These are phyloP conservation scores for Wilcoxina mikolae DNA, from an alignment of 495 filamentous ascomycete species.

Conservation along the genomic window DNA sequence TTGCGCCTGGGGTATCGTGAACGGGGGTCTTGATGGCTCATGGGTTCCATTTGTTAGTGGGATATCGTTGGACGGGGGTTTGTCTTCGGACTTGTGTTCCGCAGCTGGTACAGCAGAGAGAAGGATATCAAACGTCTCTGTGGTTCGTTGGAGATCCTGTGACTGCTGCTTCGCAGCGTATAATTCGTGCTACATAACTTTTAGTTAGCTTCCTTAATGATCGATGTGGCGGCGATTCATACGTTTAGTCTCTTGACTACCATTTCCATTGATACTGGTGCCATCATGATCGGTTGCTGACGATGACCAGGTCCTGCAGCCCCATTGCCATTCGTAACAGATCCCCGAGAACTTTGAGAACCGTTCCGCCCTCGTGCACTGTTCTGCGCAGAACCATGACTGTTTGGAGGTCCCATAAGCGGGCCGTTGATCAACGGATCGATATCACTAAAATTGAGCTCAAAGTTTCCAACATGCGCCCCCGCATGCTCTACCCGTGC, in stretches of 20 bases:
- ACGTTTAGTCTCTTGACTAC: conserved; percentile 89
- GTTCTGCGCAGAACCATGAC: conserved; percentile 38
- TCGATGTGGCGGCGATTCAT: conserved; percentile 37
- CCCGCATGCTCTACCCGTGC: conserved; percentile 93
- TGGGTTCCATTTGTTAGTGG: conserved; percentile 35
- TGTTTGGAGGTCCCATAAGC: conserved; percentile 42
- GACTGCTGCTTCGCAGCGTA: conserved; percentile 74
- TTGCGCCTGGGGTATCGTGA: conserved; percentile 1
- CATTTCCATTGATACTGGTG: conserved; percentile 80
- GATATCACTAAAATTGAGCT: conserved; percentile 79
- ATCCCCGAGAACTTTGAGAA: conserved; percentile 46
- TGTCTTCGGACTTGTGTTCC: conserved; percentile 29
- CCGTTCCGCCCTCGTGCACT: conserved; percentile 53
- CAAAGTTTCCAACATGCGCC: conserved; percentile 34
- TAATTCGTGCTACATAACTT: conserved; percentile 57
- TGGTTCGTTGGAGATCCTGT: conserved; percentile 65
- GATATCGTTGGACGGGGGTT: conserved; percentile 31
- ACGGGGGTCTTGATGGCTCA: conserved; percentile 23
- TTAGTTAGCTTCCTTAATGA: too few species aligned
- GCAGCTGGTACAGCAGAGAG: conserved; percentile 54
- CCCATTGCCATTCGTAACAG: conserved; percentile 39
- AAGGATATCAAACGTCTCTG: conserved; percentile 62
- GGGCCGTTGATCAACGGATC: conserved; percentile 54
- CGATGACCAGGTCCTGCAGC: conserved; percentile 34
- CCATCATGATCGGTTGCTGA: conserved; percentile 51